These are phyloP conservation scores for Phalaenopsis equestris DNA, from an alignment of 106 monocot species.

Conservation along the genomic window DNA sequence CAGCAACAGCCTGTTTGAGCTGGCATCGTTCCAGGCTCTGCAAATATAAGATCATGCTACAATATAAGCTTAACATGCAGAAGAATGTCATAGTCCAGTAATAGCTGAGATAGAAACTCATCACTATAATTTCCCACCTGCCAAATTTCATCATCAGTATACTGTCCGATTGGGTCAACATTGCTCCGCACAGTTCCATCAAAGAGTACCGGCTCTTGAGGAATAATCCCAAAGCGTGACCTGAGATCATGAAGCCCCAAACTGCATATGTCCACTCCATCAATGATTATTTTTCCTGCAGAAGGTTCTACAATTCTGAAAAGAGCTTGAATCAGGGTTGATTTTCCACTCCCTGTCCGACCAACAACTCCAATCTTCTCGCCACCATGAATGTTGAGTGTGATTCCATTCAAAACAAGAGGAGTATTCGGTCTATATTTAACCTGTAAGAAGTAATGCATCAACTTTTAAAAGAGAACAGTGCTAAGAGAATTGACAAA, in stretches of 20 bases:
- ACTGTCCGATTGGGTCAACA: conserved; percentile 50
- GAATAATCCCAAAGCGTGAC: conserved; percentile 71
- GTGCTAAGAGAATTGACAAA: neutral
- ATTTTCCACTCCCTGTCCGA: conserved; percentile 78
- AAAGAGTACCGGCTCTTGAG: conserved; percentile 80
- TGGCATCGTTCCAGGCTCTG: conserved; percentile 72
- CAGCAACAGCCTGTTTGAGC: conserved; percentile 51
- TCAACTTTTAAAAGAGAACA: neutral
- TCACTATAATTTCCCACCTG: conserved; percentile 22
- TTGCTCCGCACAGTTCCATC: conserved; percentile 76
- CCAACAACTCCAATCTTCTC: conserved; percentile 81
- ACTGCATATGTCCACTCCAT: conserved; percentile 52
- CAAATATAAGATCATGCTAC: conserved; percentile 4
- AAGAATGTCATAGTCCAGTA: neutral
- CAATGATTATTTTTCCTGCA: conserved; percentile 53
- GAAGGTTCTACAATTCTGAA: conserved; percentile 73
- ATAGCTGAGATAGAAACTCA: neutral
- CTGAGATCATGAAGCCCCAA: conserved; percentile 75
- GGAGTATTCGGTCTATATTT: conserved; percentile 62
- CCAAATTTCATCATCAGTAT: conserved; percentile 76
- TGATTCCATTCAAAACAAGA: conserved; percentile 52
- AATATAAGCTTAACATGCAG: neutral
- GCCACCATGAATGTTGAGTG: conserved; percentile 40
- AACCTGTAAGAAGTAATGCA: conserved; percentile 27
- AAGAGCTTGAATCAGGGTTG: conserved; percentile 68